Base-by-base conservation (phyloP, 495 filamentous ascomycete species). In the Penicillium waksmanii region DNA sequence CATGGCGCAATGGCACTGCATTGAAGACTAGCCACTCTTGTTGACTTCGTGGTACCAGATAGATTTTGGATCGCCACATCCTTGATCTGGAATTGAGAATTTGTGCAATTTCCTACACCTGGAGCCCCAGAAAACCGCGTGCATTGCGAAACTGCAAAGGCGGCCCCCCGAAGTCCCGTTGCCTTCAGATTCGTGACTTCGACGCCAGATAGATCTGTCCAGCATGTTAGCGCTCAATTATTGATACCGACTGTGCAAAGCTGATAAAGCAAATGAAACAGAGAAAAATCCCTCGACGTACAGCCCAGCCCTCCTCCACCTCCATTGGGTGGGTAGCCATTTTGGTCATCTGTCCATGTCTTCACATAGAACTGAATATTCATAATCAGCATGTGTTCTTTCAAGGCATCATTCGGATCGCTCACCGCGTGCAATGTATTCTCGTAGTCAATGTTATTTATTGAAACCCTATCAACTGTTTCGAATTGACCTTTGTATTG, bases 301-400 rank as follows among this genome's bases (percentile, higher is more conserved):
- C 73, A 73, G 34, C 77, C 77, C 5, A 79, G 53, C n/a, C 78
- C 78, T 2, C 76, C 77, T 18, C 78, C 78, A 0, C 78, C 78
- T n/a, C 78, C 77, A 56, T 81, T 80, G 0, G 78, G 78, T 17
- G 77, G 77, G 59, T 79, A 77, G 8, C 78, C 76, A 21, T 66
- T 66, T 51, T 73, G 71, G n/a, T 74, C 71, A 23, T 63, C 76
- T 1, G 78, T 80, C 76, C 76, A 77, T 1, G 73, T 80, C 57
- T 80, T 80, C 27, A 80, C 53, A 57, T 77, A 79, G 13, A 64
- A 57, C 66, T 68, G 31, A 3, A 3, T 38, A 12, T 4, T 38
- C 12, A 38, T 10, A n/a, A 0, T 38, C 2, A 38, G 15, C 10
- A n/a, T 38, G 9, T 38, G 3, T 40, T 19, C 34, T 57, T 40